Conservation (phyloP, 345 rosid species). For the Camelina neglecta region DNA sequence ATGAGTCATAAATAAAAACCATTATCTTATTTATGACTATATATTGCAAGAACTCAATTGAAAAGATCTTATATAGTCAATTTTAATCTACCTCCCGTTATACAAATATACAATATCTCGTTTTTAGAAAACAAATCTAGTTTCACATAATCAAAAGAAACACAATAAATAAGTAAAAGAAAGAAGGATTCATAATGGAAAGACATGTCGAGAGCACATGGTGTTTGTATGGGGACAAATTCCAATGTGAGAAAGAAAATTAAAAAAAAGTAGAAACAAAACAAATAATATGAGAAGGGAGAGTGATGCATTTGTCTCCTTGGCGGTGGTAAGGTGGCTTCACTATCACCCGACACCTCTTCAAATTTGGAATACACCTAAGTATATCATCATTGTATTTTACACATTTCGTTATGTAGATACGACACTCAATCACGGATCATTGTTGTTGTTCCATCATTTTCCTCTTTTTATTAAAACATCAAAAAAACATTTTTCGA, state of each 20-base stretch:
- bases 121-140: not conserved
- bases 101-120: not conserved
- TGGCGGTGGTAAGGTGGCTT: slow-evolving; percentile 51
- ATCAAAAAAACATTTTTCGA: slow-evolving; percentile 26
- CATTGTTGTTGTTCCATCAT: slow-evolving; percentile 26
- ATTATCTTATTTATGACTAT: too few species aligned
- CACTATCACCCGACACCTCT: slow-evolving; percentile 44
- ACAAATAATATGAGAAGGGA: slow-evolving; percentile 16
- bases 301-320: slow-evolving; percentile 40
- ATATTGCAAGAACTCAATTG: too few species aligned
- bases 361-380: slow-evolving; percentile 15
- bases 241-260: slow-evolving; percentile 22
- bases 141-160: slow-evolving; percentile 12
- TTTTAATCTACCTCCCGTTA: not conserved
- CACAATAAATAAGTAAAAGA: slow-evolving; percentile 9
- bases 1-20: too few species aligned
- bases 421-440: slow-evolving; percentile 37
- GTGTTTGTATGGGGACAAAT: slow-evolving; percentile 35
- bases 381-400: not conserved
- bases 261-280: slow-evolving; percentile 2
- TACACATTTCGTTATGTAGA: slow-evolving; percentile 33
- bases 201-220: slow-evolving; percentile 45
- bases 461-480: slow-evolving; percentile 1
- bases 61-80: too few species aligned
- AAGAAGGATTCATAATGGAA: slow-evolving; percentile 32